Percentiles rank a stretch among this genome's conserved stretches.
Evolutionary conservation across 768 basidiomycete species (phyloP).

Genomic region (Suillus occidentalis): DNA sequence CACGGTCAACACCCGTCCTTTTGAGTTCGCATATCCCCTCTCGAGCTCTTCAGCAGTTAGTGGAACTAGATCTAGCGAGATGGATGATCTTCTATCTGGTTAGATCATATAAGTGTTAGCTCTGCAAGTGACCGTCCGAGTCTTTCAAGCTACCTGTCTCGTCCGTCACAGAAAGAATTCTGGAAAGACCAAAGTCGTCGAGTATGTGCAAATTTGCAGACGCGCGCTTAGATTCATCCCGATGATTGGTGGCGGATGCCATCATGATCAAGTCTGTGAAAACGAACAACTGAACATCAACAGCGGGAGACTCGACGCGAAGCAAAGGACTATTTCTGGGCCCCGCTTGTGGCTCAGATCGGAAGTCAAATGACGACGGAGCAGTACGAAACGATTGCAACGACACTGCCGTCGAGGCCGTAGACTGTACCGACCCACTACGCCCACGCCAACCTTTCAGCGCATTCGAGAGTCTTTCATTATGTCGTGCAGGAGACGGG

Average conservation of each 20-base stretch:
- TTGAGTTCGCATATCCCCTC: constrained; percentile 35
- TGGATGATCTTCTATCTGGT: constrained; percentile 29
- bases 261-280: constrained; percentile 75
- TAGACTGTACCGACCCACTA: constrained; percentile 38
- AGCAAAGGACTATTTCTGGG: constrained; percentile 19
- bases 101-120: not conserved
- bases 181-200: constrained; percentile 45
- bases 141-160: constrained; percentile 23
- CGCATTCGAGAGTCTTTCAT: constrained; percentile 38
- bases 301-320: constrained; percentile 25
- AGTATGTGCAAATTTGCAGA: constrained; percentile 42
- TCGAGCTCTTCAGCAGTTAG: constrained; percentile 41
- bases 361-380: constrained; percentile 30
- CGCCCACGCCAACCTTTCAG: constrained; percentile 48
- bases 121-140: not conserved
- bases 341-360: constrained; percentile 2
- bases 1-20: constrained; percentile 34
- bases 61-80: constrained; percentile 54
- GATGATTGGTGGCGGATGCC: constrained; percentile 33
- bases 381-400: constrained; percentile 28
- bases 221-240: constrained; percentile 23
- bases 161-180: constrained; percentile 49
- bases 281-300: constrained; percentile 44
- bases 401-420: constrained; percentile 21
- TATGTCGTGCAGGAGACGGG: constrained; percentile 4